Base-by-base conservation (phyloP, 768 basidiomycete species). In the Trichaptum fuscoviolaceum region DNA sequence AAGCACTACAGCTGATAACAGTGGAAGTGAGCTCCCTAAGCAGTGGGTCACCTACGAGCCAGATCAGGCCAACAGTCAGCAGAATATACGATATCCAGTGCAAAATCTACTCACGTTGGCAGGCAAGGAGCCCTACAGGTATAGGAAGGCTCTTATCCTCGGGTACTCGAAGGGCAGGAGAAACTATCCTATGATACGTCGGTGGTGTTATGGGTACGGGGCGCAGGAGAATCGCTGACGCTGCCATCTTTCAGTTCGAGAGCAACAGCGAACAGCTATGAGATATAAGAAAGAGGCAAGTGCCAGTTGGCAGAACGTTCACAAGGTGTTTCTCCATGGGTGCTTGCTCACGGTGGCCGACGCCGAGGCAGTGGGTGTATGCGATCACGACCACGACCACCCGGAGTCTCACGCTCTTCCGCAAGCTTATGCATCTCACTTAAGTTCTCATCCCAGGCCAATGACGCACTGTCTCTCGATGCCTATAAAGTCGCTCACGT, bases 51-150 rank as follows among this genome's bases (percentile, higher is more conserved):
- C 89, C 90, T 90, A 72, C 36, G 66, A 26, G 61, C 64, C 63
- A 67, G 15, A 18, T 63, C 36, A 63, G 6, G 35, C 25, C 59
- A 62, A 23, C 9, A 15, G 42, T 35, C 34, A 3, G 27, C 1
- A 35, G 5, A 26, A 59, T 35, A 24, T 30, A 30, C 30, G 30
- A 8, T 30, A 30, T n/a, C 30, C 30, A 8, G 30, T 30, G 63
- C 64, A 57, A 69, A 27, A 57, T 63, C 67, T 42, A 66, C 77
- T 70, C 77, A 90, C 90, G 87, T 82, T 92, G 91, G 73, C 92
- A 93, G 20, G 90, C 87, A 30, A 94, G 79, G 18, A 93, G 79
- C 59, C 92, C 92, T 52, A 93, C 91, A 42, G 90, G 90, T 52
- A 90, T 82, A 20, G 88, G 75, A 7, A 77, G 67, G 35, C 75